Conservation (phyloP, 1,139 yeast species). For the Kodamaea fungicola region DNA sequence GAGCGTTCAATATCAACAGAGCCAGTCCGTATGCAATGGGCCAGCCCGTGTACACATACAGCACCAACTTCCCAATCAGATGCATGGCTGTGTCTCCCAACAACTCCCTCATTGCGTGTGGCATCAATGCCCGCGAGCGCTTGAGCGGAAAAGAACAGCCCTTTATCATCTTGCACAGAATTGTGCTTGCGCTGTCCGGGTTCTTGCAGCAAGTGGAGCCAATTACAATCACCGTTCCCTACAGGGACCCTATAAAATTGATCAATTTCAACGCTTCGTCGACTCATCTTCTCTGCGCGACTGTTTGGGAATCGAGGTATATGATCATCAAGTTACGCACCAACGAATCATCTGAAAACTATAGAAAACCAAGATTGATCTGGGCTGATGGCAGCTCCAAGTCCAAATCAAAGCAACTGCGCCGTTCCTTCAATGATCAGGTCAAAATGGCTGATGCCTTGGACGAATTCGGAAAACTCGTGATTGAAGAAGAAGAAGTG, state of each 20-base stretch:
- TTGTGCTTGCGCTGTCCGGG: conserved; percentile 21
- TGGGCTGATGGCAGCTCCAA: conserved; percentile 34
- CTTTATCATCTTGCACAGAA: conserved; percentile 62
- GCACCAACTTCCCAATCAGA: conserved; percentile 72
- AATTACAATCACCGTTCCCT: conserved; percentile 77
- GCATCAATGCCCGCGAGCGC: conserved; percentile 77
- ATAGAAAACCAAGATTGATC: conserved; percentile 59
- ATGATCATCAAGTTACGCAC: conserved; percentile 66
- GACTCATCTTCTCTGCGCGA: conserved; percentile 72
- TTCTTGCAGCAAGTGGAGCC: conserved; percentile 43
- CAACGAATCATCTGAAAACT: conserved; percentile 25
- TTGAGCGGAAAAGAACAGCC: conserved; percentile 75
- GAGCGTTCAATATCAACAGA: conserved; percentile 57
- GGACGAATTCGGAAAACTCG: conserved; percentile 16
- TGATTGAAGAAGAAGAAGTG: conserved; percentile 17
- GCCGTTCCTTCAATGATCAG: conserved; percentile 14
- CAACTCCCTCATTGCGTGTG: conserved; percentile 69
- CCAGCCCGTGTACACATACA: conserved; percentile 62
- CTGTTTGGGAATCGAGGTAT: conserved; percentile 77
- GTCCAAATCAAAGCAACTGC: conserved; percentile 7
- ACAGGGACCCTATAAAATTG: conserved; percentile 77
- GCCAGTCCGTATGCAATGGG: conserved; percentile 41
- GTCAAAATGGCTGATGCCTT: conserved; percentile 13
- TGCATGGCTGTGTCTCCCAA: conserved; percentile 70
- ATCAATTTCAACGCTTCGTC: conserved; percentile 71